Conservation (phyloP, 2,329 filamentous ascomycete genomes). For the Aspergillus sp. region DNA sequence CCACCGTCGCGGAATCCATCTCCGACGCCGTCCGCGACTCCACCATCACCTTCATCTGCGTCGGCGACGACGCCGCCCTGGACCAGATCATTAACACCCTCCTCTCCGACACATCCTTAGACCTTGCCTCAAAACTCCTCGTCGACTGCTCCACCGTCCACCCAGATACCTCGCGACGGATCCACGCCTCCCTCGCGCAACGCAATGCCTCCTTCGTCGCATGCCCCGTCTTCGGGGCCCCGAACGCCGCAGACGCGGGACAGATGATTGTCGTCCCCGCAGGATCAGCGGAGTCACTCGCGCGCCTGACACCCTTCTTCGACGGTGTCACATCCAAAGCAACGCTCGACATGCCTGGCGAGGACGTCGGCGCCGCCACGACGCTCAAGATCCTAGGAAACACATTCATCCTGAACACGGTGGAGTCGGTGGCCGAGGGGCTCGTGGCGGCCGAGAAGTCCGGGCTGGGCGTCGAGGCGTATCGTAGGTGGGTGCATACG, state of each 20-base stretch:
- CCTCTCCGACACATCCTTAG: constrained; percentile 44
- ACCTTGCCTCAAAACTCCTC: constrained; percentile 71
- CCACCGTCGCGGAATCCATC: constrained; percentile 63
- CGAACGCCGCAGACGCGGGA: constrained; percentile 56
- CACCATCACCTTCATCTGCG: constrained; percentile 78
- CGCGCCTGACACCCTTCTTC: constrained; percentile 67
- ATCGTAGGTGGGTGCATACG: constrained; percentile 69
- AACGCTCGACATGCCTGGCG: constrained; percentile 69
- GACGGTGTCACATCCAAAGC: constrained; percentile 69
- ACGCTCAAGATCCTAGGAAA: constrained; percentile 83
- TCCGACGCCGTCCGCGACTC: constrained; percentile 65
- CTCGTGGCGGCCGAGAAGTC: constrained; percentile 77
- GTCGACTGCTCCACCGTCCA: constrained; percentile 87
- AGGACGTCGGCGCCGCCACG: constrained; percentile 67
- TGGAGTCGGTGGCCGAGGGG: constrained; percentile 75
- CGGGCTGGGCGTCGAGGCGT: constrained; percentile 67
- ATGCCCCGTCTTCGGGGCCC: constrained; percentile 54
- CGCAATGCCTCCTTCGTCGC: constrained; percentile 74
- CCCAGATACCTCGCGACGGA: constrained; percentile 71
- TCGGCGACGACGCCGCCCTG: constrained; percentile 75
- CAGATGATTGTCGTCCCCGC: constrained; percentile 72
- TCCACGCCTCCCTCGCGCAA: constrained; percentile 57
- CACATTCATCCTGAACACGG: constrained; percentile 80
- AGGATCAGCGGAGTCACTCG: constrained; percentile 60
- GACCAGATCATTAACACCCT: constrained; percentile 60